These are phyloP conservation scores for Suillus alpinus DNA, from an alignment of 768 basidiomycete species.

Conservation along the genomic window DNA sequence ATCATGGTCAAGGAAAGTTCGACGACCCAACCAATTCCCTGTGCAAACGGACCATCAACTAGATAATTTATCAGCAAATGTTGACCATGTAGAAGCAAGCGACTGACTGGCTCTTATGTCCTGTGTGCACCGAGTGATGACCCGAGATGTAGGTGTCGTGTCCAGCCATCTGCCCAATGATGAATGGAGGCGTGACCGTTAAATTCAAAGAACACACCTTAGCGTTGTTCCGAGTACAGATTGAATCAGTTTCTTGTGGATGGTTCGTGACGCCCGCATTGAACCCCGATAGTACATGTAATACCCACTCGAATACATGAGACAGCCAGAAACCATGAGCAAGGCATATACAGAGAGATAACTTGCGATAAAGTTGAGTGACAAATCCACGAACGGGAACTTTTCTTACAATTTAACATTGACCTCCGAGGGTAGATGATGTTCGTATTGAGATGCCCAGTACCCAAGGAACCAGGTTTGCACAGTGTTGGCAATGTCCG, in stretches of 20 bases:
- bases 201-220: slow-evolving; percentile 43
- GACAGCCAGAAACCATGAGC: slow-evolving; percentile 31
- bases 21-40: slow-evolving; percentile 21
- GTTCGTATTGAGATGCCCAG: slow-evolving; percentile 43
- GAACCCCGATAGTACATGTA: slow-evolving; percentile 45
- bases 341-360: slow-evolving; percentile 46
- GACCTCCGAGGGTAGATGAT: slow-evolving; percentile 32
- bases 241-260: slow-evolving; percentile 51
- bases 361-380: slow-evolving; percentile 26
- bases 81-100: neutral
- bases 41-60: slow-evolving; percentile 36
- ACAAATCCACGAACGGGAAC: neutral
- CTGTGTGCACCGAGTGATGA: slow-evolving; percentile 65
- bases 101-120: slow-evolving; percentile 44
- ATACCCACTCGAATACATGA: slow-evolving; percentile 33
- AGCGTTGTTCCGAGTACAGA: slow-evolving; percentile 60
- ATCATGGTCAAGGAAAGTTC: slow-evolving; percentile 34
- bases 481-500: slow-evolving; percentile 17
- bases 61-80: neutral
- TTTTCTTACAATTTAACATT: slow-evolving; percentile 30
- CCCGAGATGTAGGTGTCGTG: slow-evolving; percentile 50
- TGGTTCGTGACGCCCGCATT: slow-evolving; percentile 50
- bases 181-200: slow-evolving; percentile 23
- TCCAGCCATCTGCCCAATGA: slow-evolving; percentile 45
- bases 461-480: slow-evolving; percentile 45